Evolutionary conservation across 495 filamentous ascomycete genomes (phyloP).

Genomic region (Rostrohypoxylon terebratum): DNA sequence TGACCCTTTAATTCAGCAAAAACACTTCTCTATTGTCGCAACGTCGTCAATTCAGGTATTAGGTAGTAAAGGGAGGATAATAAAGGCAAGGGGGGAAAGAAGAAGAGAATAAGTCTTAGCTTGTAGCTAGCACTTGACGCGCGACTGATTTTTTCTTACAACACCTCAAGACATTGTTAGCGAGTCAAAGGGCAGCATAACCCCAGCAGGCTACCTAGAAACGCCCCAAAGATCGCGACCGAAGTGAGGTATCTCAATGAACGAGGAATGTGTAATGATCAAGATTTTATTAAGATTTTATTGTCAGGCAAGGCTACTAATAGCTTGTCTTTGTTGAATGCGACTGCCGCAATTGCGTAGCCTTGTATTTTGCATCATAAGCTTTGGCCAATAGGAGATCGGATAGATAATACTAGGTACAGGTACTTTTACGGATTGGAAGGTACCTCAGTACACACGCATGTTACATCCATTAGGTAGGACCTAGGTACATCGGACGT

Average conservation of each 20-base stretch:
- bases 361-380: slow-evolving; percentile 35
- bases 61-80: neutral
- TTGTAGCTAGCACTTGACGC: slow-evolving; percentile 1
- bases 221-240: neutral
- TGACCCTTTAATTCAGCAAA: neutral
- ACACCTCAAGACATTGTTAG: slow-evolving; percentile 39
- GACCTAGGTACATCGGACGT: neutral
- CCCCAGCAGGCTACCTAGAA: slow-evolving; percentile 1
- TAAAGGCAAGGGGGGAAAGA: slow-evolving; percentile 2
- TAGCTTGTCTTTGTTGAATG: slow-evolving; percentile 26
- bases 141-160: slow-evolving; percentile 12
- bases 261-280: neutral
- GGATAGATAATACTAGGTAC: slow-evolving; percentile 25
- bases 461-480: too few species aligned
- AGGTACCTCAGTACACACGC: neutral
- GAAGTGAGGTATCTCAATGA: neutral
- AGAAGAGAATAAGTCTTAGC: slow-evolving; percentile 2
- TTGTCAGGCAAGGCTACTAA: slow-evolving; percentile 30
- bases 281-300: slow-evolving; percentile 3
- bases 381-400: slow-evolving; percentile 29
- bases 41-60: neutral
- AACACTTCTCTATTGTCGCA: neutral
- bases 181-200: slow-evolving; percentile 21
- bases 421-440: slow-evolving; percentile 4
- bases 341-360: slow-evolving; percentile 27